Evolutionary conservation across 208 protist genomes (phyloP).

Genomic region (Crithidia fasciculata): DNA sequence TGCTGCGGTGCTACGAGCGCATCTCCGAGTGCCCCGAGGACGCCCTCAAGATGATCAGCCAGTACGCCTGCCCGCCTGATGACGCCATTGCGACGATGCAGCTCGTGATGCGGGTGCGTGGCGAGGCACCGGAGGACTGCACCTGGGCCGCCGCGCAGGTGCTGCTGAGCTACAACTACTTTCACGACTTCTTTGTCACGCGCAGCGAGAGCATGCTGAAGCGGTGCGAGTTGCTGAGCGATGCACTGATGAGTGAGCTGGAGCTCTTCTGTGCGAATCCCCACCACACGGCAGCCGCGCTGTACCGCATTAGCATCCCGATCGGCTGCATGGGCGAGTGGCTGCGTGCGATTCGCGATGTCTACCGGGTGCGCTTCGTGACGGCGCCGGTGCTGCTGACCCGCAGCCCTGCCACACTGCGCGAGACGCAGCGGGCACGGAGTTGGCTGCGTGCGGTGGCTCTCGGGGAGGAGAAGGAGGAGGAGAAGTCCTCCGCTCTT

Average conservation of each 20-base stretch:
- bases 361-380: conserved; percentile 63
- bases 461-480: conserved; percentile 11
- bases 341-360: conserved; percentile 64
- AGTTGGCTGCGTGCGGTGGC: conserved; percentile 12
- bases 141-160: conserved; percentile 67
- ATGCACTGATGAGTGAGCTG: conserved; percentile 49
- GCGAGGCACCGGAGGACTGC: conserved; percentile 34
- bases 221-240: conserved; percentile 45
- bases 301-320: conserved; percentile 54
- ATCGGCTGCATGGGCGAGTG: conserved; percentile 69
- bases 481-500: neutral
- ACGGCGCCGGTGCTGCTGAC: conserved; percentile 48
- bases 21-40: conserved; percentile 52
- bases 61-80: conserved; percentile 70
- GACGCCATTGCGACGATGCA: conserved; percentile 69
- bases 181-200: conserved; percentile 71
- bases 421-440: conserved; percentile 12
- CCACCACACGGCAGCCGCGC: conserved; percentile 44
- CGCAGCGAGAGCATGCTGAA: conserved; percentile 64
- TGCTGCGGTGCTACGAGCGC: conserved; percentile 60
- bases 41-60: conserved; percentile 54
- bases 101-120: conserved; percentile 69
- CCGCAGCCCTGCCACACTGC: conserved; percentile 4
- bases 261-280: conserved; percentile 61
- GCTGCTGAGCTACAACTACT: conserved; percentile 76